Evolutionary conservation across 257 asterid species (phyloP), one percentile per base, ranked within the genome.

Genomic region (Solanum virginianum): DNA sequence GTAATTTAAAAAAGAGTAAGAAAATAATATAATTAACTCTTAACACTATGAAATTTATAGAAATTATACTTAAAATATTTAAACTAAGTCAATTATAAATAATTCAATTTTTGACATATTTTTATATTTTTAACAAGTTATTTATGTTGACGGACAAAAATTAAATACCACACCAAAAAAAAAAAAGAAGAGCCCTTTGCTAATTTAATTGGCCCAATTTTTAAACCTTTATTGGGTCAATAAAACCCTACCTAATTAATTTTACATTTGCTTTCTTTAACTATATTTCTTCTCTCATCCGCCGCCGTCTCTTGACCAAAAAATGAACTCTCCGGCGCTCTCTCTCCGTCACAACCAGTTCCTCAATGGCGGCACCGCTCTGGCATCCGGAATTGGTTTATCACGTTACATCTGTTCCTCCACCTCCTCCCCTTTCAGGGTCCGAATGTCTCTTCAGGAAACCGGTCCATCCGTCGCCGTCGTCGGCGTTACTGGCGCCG

Each of bases 401-500:
- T 26, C 88, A 88, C 60, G 53, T 65, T 12, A 85, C 32, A 39
- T 85, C 60, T 62, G 36, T 18, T 18, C 63, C 18, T 54, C 47
- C 12, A 15, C 51, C 47, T 4, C 85, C 85, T 15, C 70, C 43
- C 20, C 88, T 77, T 87, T 84, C 89, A 66, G 90, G 13, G 90
- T 93, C 57, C 95, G 92, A 41, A 94, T 95, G 98, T 91, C 99
- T n/a, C 98, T 95, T 85, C 86, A 86, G 1, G 93, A 94, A 60
- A 93, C 90, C 85, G 98, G 93, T 70, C 98, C 99, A 62, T 95
- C 99, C 59, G 75, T 96, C 20, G 97, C 99, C 81, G 84, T 96
- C n/a, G 98, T 95, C 80, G 98, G 99, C 20, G 97, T 93, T 55
- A 95, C 98, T 62, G 99, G 98, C 24, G 99, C 98, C 45, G 99